Conservation (phyloP, 1,139 yeast species). For the Debaryomycetaceae sp. region DNA sequence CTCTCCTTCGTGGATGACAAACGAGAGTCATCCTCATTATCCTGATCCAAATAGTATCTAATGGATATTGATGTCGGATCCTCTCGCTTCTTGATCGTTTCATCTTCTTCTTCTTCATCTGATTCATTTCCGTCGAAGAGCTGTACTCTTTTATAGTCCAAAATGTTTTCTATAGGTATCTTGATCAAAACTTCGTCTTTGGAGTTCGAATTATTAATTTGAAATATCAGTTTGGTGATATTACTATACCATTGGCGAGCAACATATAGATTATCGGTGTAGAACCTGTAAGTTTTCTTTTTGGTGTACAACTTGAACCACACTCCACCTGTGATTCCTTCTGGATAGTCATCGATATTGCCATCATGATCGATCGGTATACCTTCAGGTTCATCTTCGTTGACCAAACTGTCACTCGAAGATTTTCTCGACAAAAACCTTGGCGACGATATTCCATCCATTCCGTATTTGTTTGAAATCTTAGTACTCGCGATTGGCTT, state of each 20-base stretch:
- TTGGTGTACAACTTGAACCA: conserved; percentile 60
- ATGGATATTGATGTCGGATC: background rate
- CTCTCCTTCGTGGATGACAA: conserved; percentile 6
- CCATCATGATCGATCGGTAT: conserved; percentile 21
- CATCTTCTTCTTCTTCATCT: conserved; percentile 11
- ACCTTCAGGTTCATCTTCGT: conserved; percentile 24
- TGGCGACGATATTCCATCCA: conserved; percentile 12
- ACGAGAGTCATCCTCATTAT: background rate
- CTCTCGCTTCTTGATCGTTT: conserved; percentile 7
- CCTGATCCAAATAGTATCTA: background rate
- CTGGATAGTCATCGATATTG: conserved; percentile 25
- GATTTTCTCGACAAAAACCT: conserved; percentile 5
- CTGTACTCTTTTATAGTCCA: conserved; percentile 48
- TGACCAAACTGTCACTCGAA: conserved; percentile 11
- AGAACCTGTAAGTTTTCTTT: conserved; percentile 58
- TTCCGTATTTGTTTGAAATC: conserved; percentile 2
- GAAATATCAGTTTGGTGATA: conserved; percentile 71
- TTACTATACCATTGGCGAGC: conserved; percentile 81
- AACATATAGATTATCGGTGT: conserved; percentile 66
- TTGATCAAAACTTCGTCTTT: conserved; percentile 74
- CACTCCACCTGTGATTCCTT: conserved; percentile 27
- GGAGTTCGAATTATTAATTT: conserved; percentile 56
- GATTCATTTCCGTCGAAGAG: conserved; percentile 10
- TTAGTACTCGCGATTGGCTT: conserved; percentile 10
- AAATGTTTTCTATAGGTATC: conserved; percentile 68